These are phyloP conservation scores for Russula compacta DNA, from an alignment of 768 basidiomycete genomes.

Conservation along the genomic window DNA sequence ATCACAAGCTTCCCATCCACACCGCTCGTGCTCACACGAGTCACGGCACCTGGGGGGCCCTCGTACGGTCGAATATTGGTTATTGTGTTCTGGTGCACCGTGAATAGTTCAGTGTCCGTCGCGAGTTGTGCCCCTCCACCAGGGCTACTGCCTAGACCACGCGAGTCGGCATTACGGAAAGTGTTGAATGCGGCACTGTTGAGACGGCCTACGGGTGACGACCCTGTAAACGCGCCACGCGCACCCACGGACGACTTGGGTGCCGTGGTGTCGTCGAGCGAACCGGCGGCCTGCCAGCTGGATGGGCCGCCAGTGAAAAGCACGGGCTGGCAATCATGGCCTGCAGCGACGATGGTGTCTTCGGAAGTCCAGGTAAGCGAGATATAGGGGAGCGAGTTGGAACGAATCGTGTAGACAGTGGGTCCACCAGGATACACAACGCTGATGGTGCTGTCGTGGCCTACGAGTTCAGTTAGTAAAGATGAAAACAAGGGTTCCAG, in stretches of 20 bases:
- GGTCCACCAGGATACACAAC: conserved; percentile 86
- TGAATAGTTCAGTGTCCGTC: conserved; percentile 67
- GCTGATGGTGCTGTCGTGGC: conserved; percentile 90
- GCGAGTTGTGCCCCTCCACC: conserved; percentile 29
- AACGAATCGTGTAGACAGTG: conserved; percentile 61
- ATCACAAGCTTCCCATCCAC: conserved; percentile 90
- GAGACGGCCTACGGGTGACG: conserved; percentile 48
- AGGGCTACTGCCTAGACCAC: conserved; percentile 38
- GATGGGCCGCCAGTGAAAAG: conserved; percentile 66
- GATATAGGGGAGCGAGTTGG: conserved; percentile 71
- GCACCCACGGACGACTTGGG: conserved; percentile 36
- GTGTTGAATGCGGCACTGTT: conserved; percentile 92
- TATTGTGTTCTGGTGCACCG: conserved; percentile 98
- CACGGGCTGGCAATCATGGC: conserved; percentile 95
- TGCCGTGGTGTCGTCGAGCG: conserved; percentile 72
- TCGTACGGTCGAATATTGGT: conserved; percentile 81
- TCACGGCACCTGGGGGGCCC: conserved; percentile 45
- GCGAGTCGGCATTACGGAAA: conserved; percentile 85
- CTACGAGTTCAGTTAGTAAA: conserved; percentile 32
- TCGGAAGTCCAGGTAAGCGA: conserved; percentile 84
- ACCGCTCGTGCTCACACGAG: conserved; percentile 80
- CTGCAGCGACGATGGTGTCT: conserved; percentile 77
- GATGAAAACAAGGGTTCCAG: not conserved
- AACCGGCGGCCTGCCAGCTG: conserved; percentile 76
- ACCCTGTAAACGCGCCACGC: conserved; percentile 39